Conservation (phyloP, 2,329 filamentous ascomycete species). For the Simplicillium aogashimaense region DNA sequence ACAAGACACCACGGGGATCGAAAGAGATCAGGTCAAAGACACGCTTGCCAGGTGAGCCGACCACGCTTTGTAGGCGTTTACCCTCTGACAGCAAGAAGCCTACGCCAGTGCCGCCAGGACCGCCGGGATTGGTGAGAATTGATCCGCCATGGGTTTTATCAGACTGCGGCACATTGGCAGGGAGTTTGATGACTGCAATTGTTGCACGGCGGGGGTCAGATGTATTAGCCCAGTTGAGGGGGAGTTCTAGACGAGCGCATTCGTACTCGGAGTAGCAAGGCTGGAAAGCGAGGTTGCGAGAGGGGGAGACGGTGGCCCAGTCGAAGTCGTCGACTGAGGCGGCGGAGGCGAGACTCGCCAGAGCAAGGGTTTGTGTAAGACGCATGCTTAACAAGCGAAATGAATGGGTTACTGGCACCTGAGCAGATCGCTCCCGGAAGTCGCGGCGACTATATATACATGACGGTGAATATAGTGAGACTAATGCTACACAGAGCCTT, state of each 20-base stretch:
- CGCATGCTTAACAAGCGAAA: too few species aligned
- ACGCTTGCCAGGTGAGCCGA: slow-evolving; percentile 5
- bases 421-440: too few species aligned
- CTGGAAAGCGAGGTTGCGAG: neutral
- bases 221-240: slow-evolving; percentile 22
- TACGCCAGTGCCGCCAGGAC: slow-evolving; percentile 25
- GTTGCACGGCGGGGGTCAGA: slow-evolving; percentile 14
- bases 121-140: slow-evolving; percentile 27
- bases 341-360: neutral
- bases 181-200: slow-evolving; percentile 23
- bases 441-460: too few species aligned
- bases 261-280: slow-evolving; percentile 19
- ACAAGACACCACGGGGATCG: slow-evolving; percentile 24
- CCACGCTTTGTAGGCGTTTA: slow-evolving; percentile 10
- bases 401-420: too few species aligned
- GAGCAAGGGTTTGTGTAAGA: too few species aligned
- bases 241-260: slow-evolving; percentile 26
- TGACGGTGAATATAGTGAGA: too few species aligned
- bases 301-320: neutral
- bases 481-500: too few species aligned
- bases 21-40: slow-evolving; percentile 25
- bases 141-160: slow-evolving; percentile 24
- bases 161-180: slow-evolving; percentile 18
- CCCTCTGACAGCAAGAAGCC: slow-evolving; percentile 12
- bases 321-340: neutral